phyloP scores from a whole-genome alignment of 768 basidiomycete species.

The Mycena epipterygia region DNA sequence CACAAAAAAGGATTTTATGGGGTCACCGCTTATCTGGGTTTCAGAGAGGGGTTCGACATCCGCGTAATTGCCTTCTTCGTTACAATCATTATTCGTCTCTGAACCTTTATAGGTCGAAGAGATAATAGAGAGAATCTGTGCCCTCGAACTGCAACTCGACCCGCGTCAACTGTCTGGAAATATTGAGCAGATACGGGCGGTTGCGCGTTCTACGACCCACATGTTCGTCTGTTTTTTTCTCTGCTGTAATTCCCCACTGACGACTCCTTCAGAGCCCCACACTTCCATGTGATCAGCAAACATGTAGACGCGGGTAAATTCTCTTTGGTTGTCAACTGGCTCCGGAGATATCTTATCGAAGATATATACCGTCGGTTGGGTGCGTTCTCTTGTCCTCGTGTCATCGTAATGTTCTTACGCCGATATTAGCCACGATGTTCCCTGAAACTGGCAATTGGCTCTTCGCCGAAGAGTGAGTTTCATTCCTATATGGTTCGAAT shows the following conservation, averaged over 20 bases:
- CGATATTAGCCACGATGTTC: conserved; percentile 65
- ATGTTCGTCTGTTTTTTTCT: conserved; percentile 59
- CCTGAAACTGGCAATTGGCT: conserved; percentile 73
- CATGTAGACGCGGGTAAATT: conserved; percentile 49
- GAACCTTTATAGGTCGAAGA: conserved; percentile 51
- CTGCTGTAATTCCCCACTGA: not conserved
- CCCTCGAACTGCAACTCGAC: conserved; percentile 59
- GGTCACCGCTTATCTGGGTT: conserved; percentile 71
- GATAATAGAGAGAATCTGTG: conserved; percentile 64
- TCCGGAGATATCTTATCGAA: conserved; percentile 68
- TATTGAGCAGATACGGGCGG: conserved; percentile 57
- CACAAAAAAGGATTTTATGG: conserved; percentile 66
- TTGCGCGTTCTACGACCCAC: conserved; percentile 62
- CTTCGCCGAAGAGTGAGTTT: conserved; percentile 67
- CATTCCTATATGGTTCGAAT: not conserved
- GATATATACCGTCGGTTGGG: conserved; percentile 72
- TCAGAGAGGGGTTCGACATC: conserved; percentile 71
- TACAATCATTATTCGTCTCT: not conserved
- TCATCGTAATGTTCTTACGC: not conserved
- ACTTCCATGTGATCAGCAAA: conserved; percentile 68
- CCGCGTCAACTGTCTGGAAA: conserved; percentile 46
- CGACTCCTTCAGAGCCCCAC: conserved; percentile 60
- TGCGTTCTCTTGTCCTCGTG: conserved; percentile 39
- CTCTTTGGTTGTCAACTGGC: conserved; percentile 53
- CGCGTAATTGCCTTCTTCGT: conserved; percentile 41